Conservation (phyloP, 2,329 filamentous ascomycete species). For the Escovopsis sp. region DNA sequence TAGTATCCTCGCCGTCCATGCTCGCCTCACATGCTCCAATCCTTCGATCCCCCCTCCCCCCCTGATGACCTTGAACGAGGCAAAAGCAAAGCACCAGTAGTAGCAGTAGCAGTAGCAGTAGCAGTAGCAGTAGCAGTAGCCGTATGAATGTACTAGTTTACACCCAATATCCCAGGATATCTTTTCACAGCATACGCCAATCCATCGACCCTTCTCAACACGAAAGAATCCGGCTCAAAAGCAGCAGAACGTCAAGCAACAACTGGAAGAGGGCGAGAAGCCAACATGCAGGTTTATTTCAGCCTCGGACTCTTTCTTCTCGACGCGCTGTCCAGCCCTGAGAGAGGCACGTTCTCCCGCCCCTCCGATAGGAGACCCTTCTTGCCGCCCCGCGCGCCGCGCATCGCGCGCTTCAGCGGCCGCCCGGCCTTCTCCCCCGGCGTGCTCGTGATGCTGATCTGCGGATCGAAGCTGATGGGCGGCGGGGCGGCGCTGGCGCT, state of each 20-base stretch:
- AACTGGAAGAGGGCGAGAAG: neutral
- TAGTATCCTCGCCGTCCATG: no score
- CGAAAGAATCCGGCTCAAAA: neutral
- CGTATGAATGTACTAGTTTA: no score
- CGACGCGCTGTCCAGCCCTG: slow-evolving; percentile 29
- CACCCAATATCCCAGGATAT: neutral
- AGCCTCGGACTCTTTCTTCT: slow-evolving; percentile 42
- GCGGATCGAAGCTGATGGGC: slow-evolving; percentile 28
- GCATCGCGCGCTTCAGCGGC: slow-evolving; percentile 31
- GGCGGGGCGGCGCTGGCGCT: slow-evolving; percentile 9
- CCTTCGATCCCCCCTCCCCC: no score
- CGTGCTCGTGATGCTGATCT: slow-evolving; percentile 25
- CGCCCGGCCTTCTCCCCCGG: slow-evolving; percentile 30
- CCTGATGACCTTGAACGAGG: no score
- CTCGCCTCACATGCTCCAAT: no score
- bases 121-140: no score
- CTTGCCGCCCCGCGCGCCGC: slow-evolving; percentile 22
- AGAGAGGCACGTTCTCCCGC: slow-evolving; percentile 35
- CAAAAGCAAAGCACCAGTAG: no score
- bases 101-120: no score
- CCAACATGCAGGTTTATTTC: slow-evolving; percentile 13
- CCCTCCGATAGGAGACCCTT: slow-evolving; percentile 25
- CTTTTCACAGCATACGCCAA: neutral
- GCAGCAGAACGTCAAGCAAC: neutral
- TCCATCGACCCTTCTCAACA: neutral